Evolutionary conservation across 108 stramenopile species (phyloP).

Genomic region (Conticribra guillardii): DNA sequence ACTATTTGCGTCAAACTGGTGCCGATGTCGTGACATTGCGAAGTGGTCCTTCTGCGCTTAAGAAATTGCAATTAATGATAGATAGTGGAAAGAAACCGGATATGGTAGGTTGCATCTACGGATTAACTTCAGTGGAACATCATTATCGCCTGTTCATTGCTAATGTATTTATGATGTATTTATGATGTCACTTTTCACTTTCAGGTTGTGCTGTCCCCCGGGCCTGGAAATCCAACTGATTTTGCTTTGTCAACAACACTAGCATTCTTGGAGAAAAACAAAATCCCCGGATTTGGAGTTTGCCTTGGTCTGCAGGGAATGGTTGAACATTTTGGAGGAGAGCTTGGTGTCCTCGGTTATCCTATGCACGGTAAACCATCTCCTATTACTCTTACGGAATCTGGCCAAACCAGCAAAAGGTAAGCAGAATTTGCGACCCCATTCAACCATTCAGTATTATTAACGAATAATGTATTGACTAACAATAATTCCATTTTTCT

Average conservation of each 20-base stretch:
- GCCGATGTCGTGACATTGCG: constrained; percentile 92
- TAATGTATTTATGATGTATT: too few species aligned
- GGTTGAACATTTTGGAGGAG: constrained; percentile 97
- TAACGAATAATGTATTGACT: too few species aligned
- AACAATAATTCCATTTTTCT: too few species aligned
- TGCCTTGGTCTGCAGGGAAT: constrained; percentile 98
- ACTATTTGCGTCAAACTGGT: constrained; percentile 97
- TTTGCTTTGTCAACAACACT: constrained; percentile 90
- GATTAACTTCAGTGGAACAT: too few species aligned
- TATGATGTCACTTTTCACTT: not conserved
- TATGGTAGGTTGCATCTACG: constrained; percentile 54
- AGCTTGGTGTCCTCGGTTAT: constrained; percentile 89
- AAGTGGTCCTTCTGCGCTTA: constrained; percentile 84
- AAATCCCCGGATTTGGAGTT: constrained; percentile 96
- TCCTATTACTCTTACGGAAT: constrained; percentile 68
- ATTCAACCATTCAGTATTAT: too few species aligned
- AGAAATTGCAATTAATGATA: constrained; percentile 72
- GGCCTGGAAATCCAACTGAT: constrained; percentile 95
- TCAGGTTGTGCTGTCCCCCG: constrained; percentile 92
- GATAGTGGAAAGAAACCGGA: constrained; percentile 83
- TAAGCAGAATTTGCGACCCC: constrained; percentile 40
- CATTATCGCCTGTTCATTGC: too few species aligned
- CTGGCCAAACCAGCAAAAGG: constrained; percentile 62
- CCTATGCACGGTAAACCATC: constrained; percentile 98
- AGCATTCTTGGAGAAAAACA: constrained; percentile 71